Percentiles rank a stretch among this genome's conserved stretches.
These are phyloP conservation scores for Pseudogymnoascus sp. DNA, from an alignment of 2,329 filamentous ascomycete species.

Conservation along the genomic window DNA sequence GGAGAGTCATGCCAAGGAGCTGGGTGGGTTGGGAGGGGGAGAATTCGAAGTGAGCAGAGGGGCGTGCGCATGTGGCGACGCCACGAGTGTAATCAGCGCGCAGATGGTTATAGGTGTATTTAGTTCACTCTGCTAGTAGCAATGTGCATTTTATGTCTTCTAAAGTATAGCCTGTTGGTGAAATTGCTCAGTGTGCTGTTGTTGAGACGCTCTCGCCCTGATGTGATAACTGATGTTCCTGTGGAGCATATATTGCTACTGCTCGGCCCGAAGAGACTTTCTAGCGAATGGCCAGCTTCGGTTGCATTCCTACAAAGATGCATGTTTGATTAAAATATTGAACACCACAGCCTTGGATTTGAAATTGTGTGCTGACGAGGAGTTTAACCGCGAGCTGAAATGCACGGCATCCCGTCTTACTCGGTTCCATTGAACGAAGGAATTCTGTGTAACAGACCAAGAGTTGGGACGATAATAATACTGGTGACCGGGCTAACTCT, in stretches of 20 bases:
- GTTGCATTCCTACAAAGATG: background rate
- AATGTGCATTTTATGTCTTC: conserved; percentile 7
- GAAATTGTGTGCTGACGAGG: background rate
- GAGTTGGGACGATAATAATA: background rate
- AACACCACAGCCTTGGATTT: background rate
- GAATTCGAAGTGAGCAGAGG: conserved; percentile 35
- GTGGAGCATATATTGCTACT: background rate
- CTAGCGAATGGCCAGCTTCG: background rate
- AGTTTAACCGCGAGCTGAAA: background rate
- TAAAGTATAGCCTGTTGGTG: background rate
- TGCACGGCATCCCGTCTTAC: background rate
- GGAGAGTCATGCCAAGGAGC: too few species aligned
- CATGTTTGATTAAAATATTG: background rate
- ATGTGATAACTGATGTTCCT: background rate
- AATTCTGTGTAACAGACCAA: background rate
- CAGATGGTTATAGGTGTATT: background rate
- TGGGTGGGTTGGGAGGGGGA: conserved; percentile 84
- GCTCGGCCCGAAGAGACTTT: background rate
- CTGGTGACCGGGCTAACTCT: background rate
- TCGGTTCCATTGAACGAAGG: background rate
- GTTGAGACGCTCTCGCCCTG: background rate
- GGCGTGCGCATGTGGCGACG: background rate
- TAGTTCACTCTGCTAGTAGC: conserved; percentile 6
- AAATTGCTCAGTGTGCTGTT: background rate
- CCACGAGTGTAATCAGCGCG: background rate